Evolutionary conservation across 257 asterid genomes (phyloP).

Genomic region (Solanum ossicruentum): DNA sequence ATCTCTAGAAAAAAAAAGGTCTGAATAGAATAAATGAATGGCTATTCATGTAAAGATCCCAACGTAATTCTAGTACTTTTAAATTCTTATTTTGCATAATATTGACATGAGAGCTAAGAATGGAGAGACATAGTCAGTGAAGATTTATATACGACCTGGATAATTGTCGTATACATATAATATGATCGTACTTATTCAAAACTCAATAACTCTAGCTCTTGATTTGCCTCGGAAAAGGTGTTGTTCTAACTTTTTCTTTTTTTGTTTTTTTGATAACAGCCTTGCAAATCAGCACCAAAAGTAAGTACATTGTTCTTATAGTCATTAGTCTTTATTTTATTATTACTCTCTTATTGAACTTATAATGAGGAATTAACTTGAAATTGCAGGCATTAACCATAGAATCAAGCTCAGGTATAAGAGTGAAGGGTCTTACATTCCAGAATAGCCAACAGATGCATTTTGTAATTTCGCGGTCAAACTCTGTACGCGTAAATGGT

Average conservation of each 20-base stretch:
- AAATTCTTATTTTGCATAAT: background rate
- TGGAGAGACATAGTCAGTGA: background rate
- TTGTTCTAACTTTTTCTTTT: background rate
- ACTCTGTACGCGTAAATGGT: constrained; percentile 47
- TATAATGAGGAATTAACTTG: background rate
- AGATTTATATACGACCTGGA: background rate
- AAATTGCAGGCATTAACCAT: constrained; percentile 68
- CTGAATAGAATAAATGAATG: background rate
- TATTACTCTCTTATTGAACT: background rate
- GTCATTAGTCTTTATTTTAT: background rate
- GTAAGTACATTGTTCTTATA: constrained; percentile 28
- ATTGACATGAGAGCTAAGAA: background rate
- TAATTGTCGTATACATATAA: too few species aligned
- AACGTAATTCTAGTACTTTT: too few species aligned
- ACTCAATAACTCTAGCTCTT: background rate
- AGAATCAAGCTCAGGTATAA: constrained; percentile 63
- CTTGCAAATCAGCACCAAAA: constrained; percentile 87
- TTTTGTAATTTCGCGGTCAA: constrained; percentile 51
- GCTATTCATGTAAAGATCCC: too few species aligned
- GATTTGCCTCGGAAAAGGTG: background rate
- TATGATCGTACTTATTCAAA: background rate
- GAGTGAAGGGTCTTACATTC: constrained; percentile 72
- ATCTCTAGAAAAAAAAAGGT: background rate
- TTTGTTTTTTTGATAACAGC: constrained; percentile 29
- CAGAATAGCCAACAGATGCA: constrained; percentile 91